phyloP scores from a whole-genome alignment of 2,329 filamentous ascomycete genomes.

The Sarocladium brachiariae region DNA sequence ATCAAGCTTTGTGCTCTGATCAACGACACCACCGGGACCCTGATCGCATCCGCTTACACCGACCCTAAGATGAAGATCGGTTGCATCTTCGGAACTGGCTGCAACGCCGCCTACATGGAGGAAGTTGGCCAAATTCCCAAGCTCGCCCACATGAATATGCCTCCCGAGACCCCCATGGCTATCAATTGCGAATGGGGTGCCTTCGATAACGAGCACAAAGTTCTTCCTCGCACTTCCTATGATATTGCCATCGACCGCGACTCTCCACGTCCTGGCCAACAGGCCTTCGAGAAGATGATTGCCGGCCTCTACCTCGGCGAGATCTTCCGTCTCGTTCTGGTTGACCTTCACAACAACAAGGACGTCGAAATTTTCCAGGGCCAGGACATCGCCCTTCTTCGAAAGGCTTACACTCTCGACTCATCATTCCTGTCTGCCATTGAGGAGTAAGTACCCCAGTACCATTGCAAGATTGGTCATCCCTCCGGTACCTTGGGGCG shows the following conservation, averaged over 20 bases:
- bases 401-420: slow-evolving; percentile 84
- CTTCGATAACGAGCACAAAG: slow-evolving; percentile 88
- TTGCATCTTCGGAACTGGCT: slow-evolving; percentile 97
- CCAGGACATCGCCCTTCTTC: slow-evolving; percentile 73
- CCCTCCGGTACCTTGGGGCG: too few relatives aligned
- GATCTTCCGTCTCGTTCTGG: slow-evolving; percentile 80
- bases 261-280: slow-evolving; percentile 86
- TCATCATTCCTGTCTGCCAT: slow-evolving; percentile 89
- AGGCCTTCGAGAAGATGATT: slow-evolving; percentile 97
- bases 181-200: slow-evolving; percentile 99
- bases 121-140: slow-evolving; percentile 86
- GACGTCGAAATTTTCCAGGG: slow-evolving; percentile 70
- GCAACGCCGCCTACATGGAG: slow-evolving; percentile 98
- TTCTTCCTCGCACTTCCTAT: slow-evolving; percentile 79
- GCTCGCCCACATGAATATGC: slow-evolving; percentile 83
- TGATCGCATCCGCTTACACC: slow-evolving; percentile 97
- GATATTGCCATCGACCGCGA: slow-evolving; percentile 84
- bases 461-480: too few relatives aligned
- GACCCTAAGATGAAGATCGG: slow-evolving; percentile 88
- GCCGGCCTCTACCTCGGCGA: slow-evolving; percentile 91
- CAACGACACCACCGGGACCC: slow-evolving; percentile 94
- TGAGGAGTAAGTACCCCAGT: slow-evolving; percentile 64
- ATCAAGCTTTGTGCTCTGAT: slow-evolving; percentile 91
- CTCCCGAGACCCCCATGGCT: slow-evolving; percentile 76
- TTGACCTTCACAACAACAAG: slow-evolving; percentile 77